Conservation (phyloP, 371 early-diverging fungal species). For the Mucor circinelloides region DNA sequence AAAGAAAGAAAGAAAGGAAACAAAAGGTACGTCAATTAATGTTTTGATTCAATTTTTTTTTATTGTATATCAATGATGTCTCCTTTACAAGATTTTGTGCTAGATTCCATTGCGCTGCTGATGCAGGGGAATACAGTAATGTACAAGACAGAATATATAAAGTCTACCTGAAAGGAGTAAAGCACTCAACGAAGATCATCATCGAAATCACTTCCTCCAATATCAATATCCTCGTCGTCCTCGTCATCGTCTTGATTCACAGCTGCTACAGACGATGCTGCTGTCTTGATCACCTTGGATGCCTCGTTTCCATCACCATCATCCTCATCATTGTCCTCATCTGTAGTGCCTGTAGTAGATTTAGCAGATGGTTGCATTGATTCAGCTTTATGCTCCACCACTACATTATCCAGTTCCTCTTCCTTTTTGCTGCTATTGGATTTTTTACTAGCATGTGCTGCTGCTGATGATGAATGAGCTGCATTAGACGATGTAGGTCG, state of each 20-base stretch:
- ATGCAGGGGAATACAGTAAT: not conserved
- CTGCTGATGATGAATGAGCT: not conserved
- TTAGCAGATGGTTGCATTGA: not conserved
- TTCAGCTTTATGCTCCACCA: conserved; percentile 19
- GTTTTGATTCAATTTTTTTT: not conserved
- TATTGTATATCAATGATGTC: not conserved
- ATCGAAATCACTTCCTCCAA: conserved; percentile 67
- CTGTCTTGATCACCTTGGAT: not conserved
- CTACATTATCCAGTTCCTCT: conserved; percentile 12
- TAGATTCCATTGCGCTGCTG: not conserved
- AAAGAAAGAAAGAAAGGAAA: not conserved
- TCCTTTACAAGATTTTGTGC: not conserved
- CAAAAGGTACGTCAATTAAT: not conserved
- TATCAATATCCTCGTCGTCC: conserved; percentile 67
- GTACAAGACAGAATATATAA: not conserved
- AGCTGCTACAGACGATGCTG: not conserved
- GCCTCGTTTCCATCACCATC: not conserved
- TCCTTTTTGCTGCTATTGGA: not conserved
- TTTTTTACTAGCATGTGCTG: not conserved
- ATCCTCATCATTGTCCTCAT: not conserved
- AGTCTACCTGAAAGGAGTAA: not conserved
- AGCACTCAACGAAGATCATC: conserved; percentile 52
- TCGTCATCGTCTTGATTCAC: conserved; percentile 35
- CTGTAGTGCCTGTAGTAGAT: not conserved
- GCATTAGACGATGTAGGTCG: not conserved